Percentiles rank a stretch among this genome's conserved stretches.
phyloP scores from a whole-genome alignment of 2,329 filamentous ascomycete genomes.

The Fusarium aywerte region DNA sequence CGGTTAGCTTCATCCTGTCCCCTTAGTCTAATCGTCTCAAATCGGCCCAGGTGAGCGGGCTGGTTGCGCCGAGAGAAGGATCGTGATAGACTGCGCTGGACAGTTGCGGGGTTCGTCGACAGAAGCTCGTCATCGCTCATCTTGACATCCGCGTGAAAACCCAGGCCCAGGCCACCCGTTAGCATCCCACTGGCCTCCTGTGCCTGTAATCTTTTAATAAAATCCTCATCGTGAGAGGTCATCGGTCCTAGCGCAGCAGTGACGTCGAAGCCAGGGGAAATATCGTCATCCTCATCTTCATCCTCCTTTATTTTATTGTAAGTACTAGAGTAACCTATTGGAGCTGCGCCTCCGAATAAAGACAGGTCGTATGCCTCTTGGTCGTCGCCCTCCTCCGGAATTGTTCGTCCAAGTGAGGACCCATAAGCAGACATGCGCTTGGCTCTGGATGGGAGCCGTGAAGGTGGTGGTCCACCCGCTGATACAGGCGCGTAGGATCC shows the following conservation, averaged over 20 bases:
- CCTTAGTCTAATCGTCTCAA: slow-evolving; percentile 59
- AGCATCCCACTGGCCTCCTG: slow-evolving; percentile 66
- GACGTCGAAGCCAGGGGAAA: slow-evolving; percentile 57
- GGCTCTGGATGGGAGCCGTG: slow-evolving; percentile 41
- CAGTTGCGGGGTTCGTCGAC: slow-evolving; percentile 47
- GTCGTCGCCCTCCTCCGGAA: slow-evolving; percentile 50
- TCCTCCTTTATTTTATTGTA: slow-evolving; percentile 48
- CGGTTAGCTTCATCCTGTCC: slow-evolving; percentile 70
- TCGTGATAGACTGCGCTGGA: slow-evolving; percentile 53
- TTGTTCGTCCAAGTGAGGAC: slow-evolving; percentile 41
- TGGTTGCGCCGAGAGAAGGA: slow-evolving; percentile 55
- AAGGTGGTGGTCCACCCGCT: slow-evolving; percentile 28
- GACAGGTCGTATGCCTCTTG: slow-evolving; percentile 59
- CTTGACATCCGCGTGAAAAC: slow-evolving; percentile 60
- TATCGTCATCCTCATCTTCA: slow-evolving; percentile 46
- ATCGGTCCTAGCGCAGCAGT: slow-evolving; percentile 59
- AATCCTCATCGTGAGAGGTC: slow-evolving; percentile 57
- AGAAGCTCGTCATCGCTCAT: slow-evolving; percentile 64
- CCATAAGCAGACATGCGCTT: slow-evolving; percentile 44
- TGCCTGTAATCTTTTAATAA: slow-evolving; percentile 58
- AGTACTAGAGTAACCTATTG: slow-evolving; percentile 52
- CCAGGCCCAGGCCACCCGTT: slow-evolving; percentile 68
- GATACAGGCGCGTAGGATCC: slow-evolving; percentile 47
- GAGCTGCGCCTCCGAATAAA: slow-evolving; percentile 55
- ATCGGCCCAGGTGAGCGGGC: slow-evolving; percentile 43